Percentiles rank a stretch among this genome's conserved stretches.
Conservation (phyloP, 768 basidiomycete genomes). For the Boletus bicolor region DNA sequence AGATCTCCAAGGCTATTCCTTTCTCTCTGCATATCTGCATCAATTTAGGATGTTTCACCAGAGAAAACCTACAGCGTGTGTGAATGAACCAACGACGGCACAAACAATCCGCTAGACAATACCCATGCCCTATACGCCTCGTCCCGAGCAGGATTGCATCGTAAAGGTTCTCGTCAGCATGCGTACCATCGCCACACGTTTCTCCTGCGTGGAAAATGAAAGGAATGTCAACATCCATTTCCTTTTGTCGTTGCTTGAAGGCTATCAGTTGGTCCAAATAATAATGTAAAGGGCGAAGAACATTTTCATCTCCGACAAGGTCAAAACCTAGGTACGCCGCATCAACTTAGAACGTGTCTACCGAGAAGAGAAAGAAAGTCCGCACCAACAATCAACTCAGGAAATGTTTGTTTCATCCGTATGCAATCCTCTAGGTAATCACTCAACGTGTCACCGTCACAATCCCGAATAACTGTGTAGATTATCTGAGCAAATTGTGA, state of each 20-base stretch:
- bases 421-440: conserved; percentile 77
- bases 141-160: conserved; percentile 78
- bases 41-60: conserved; percentile 74
- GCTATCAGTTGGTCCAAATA: conserved; percentile 59
- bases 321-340: conserved; percentile 58
- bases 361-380: background rate
- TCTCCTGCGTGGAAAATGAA: conserved; percentile 82
- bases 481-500: conserved; percentile 49
- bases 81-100: background rate
- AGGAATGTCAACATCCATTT: conserved; percentile 57
- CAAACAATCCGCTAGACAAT: background rate
- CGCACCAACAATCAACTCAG: conserved; percentile 65
- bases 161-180: conserved; percentile 69
- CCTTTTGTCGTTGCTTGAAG: conserved; percentile 56
- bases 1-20: conserved; percentile 67
- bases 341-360: background rate
- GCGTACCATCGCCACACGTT: conserved; percentile 72
- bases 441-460: conserved; percentile 53
- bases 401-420: conserved; percentile 67
- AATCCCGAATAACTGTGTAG: conserved; percentile 58
- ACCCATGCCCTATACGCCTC: conserved; percentile 83
- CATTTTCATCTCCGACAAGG: conserved; percentile 75
- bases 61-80: conserved; percentile 50
- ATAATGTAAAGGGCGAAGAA: conserved; percentile 52
- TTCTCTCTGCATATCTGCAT: conserved; percentile 63